Evolutionary conservation across 495 filamentous ascomycete species (phyloP), one percentile per base, ranked within the genome.

Genomic region (Hyphodiscus hymeniophilus): DNA sequence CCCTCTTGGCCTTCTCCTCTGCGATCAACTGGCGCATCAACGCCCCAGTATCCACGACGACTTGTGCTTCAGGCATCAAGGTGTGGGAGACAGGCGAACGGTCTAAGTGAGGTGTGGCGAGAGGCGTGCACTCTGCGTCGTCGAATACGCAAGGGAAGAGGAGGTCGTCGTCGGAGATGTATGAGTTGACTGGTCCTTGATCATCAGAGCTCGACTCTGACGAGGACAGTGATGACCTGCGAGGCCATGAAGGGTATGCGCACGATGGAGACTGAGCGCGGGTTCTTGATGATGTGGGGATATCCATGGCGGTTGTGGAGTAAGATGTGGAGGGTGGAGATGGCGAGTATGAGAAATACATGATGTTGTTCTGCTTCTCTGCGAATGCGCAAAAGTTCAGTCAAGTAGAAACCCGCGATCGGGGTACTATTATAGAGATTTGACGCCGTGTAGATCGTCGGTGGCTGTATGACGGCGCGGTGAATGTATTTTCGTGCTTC

Each of bases 221-320:
- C 47, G 55, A 68, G 47, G 55, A 68, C 5, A 77, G 63, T 2
- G 70, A 71, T 0, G 65, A 60, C 17, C 73, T 54, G 54, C 73
- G 71, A 21, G 73, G 73, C 73, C 73, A 77, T 20, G 70, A 74
- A 18, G 73, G 73, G 46, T 68, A 77, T 8, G 73, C 73, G 53
- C 72, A 77, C 17, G 72, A 64, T 20, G 67, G 46, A 2, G 54
- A 58, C 40, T 50, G 51, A 41, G 51, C 33, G 8, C 52, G 42
- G 12, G 54, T 28, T 24, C 40, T 38, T 6, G 47, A 45, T 12
- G 47, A 38, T 0, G 55, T 42, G 22, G 52, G 50, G 35, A 54
- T 58, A n/a, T 61, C 55, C 50, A 58, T 53, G 7, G 54, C 41
- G 11, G 44, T 45, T 16, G 48, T 54, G 33, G 51, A 35, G 47